phyloP scores from a whole-genome alignment of 2,329 filamentous ascomycete species.

The Ceratocystis harringtonii region DNA sequence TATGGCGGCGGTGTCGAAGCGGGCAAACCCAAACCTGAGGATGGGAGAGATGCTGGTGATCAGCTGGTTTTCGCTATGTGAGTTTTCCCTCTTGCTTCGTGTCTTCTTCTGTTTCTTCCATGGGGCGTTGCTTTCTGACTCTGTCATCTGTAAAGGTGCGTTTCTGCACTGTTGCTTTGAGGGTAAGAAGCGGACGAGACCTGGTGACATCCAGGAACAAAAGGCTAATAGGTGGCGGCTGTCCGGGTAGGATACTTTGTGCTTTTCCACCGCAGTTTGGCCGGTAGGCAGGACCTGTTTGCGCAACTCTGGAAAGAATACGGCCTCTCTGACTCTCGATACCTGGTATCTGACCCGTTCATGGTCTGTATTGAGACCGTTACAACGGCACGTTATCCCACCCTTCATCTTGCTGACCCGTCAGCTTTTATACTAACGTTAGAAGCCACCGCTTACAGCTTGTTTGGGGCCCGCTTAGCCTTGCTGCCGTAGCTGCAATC shows the following conservation, averaged over 20 bases:
- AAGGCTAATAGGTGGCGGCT: not conserved
- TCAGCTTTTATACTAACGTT: not conserved
- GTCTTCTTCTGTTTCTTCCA: not conserved
- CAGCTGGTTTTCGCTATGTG: constrained; percentile 14
- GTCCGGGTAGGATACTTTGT: constrained; percentile 52
- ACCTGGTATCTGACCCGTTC: constrained; percentile 66
- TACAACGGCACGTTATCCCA: constrained; percentile 47
- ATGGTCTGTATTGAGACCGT: constrained; percentile 79
- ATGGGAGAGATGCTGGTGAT: constrained; percentile 3
- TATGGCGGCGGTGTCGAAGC: not conserved
- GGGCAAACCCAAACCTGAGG: not conserved
- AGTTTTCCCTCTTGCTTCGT: not conserved
- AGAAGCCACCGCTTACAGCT: constrained; percentile 25
- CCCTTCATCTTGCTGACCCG: not conserved
- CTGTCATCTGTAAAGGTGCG: constrained; percentile 32
- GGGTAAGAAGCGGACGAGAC: constrained; percentile 30
- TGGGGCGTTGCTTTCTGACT: not conserved
- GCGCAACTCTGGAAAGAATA: constrained; percentile 93
- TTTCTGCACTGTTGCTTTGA: constrained; percentile 71
- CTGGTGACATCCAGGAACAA: no score
- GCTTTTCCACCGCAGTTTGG: constrained; percentile 49
- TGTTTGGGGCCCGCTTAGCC: constrained; percentile 44
- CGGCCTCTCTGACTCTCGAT: constrained; percentile 70
- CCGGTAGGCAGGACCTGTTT: constrained; percentile 54
- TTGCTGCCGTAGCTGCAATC: constrained; percentile 34